These are phyloP conservation scores for Candida loeiensis DNA, from an alignment of 805 yeast species.

Conservation along the genomic window DNA sequence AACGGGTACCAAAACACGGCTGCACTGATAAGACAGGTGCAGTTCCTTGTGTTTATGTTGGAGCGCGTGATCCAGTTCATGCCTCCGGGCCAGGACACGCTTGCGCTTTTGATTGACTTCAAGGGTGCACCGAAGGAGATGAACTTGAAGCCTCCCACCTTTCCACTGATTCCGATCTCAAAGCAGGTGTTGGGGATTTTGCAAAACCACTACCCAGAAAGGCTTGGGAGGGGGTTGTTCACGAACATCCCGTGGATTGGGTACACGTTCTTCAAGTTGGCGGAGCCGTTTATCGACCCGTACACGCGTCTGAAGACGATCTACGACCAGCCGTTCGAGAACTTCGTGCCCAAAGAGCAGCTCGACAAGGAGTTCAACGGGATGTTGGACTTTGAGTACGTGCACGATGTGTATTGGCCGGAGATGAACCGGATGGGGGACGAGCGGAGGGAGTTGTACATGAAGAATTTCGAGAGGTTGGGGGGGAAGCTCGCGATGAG, in stretches of 20 bases:
- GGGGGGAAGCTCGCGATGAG: conserved; percentile 77
- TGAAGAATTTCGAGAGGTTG: conserved; percentile 63
- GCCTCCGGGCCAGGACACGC: conserved; percentile 58
- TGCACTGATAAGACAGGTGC: conserved; percentile 50
- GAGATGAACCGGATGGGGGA: conserved; percentile 58
- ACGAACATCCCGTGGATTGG: conserved; percentile 94
- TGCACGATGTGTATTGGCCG: conserved; percentile 79
- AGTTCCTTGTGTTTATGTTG: conserved; percentile 55
- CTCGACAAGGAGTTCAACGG: conserved; percentile 87
- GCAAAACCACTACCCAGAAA: conserved; percentile 96
- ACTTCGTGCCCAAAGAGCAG: conserved; percentile 78
- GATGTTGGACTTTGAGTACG: conserved; percentile 73
- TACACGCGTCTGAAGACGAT: conserved; percentile 90
- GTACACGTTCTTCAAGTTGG: conserved; percentile 85
- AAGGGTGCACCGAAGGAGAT: conserved; percentile 51
- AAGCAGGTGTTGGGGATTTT: conserved; percentile 88
- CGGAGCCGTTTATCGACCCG: conserved; percentile 96
- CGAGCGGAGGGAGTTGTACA: conserved; percentile 57
- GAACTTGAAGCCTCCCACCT: conserved; percentile 47
- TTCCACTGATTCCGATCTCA: conserved; percentile 49
- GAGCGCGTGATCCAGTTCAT: conserved; percentile 49
- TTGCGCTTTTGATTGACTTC: conserved; percentile 55
- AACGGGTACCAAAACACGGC: conserved; percentile 56
- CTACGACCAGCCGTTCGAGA: conserved; percentile 81
- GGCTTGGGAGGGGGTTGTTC: conserved; percentile 87